Conservation (phyloP, 371 early-diverging fungal species). For the Rhizopus sp. region DNA sequence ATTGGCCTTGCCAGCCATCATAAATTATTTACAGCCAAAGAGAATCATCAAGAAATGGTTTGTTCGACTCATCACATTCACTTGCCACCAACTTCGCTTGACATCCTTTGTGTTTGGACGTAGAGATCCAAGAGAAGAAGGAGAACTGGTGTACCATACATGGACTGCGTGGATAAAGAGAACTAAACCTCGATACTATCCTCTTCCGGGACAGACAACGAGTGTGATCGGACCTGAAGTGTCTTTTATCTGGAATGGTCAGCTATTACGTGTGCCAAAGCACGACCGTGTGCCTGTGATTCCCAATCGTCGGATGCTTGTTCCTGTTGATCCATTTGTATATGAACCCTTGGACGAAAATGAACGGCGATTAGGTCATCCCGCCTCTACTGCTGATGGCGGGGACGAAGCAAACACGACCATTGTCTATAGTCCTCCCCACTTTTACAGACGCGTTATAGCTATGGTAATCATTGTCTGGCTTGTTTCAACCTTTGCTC, state of each 20-base stretch:
- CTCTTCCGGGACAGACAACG: slow-evolving; percentile 55
- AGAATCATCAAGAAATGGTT: slow-evolving; percentile 44
- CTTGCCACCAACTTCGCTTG: slow-evolving; percentile 65
- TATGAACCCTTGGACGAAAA: slow-evolving; percentile 18
- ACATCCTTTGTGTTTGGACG: slow-evolving; percentile 83
- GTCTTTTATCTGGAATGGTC: slow-evolving; percentile 30
- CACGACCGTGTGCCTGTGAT: slow-evolving; percentile 25
- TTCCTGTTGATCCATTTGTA: slow-evolving; percentile 12
- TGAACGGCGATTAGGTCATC: slow-evolving; percentile 61
- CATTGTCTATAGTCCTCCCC: slow-evolving; percentile 70
- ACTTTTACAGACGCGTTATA: slow-evolving; percentile 54
- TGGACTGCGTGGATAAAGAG: slow-evolving; percentile 19
- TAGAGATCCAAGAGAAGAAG: slow-evolving; percentile 60
- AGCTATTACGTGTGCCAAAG: slow-evolving; percentile 62
- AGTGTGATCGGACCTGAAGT: slow-evolving; percentile 48
- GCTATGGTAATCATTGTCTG: slow-evolving; percentile 58
- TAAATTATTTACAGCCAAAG: slow-evolving; percentile 55
- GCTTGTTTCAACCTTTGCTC: slow-evolving; percentile 43
- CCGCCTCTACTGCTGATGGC: slow-evolving; percentile 46
- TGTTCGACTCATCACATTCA: slow-evolving; percentile 60
- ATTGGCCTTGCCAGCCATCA: slow-evolving; percentile 63
- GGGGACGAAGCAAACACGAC: slow-evolving; percentile 43
- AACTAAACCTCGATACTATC: slow-evolving; percentile 5
- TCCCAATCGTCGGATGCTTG: slow-evolving; percentile 19
- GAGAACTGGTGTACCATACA: slow-evolving; percentile 15